These are phyloP conservation scores for Trametes cinnabarina DNA, from an alignment of 768 basidiomycete species.

Conservation along the genomic window DNA sequence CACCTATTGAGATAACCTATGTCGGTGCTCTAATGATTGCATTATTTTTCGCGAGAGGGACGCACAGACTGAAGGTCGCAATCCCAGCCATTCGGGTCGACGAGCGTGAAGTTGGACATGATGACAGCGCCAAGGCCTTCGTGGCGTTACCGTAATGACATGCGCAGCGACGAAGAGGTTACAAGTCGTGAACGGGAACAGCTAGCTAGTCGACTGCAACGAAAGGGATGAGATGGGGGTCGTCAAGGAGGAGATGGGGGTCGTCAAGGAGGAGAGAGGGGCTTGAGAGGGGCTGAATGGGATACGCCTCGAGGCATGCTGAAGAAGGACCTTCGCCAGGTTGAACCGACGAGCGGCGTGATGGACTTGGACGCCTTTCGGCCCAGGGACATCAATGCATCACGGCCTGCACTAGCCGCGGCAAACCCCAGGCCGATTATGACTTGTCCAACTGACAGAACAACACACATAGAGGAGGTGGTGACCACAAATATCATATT, in stretches of 20 bases:
- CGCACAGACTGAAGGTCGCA: slow-evolving; percentile 76
- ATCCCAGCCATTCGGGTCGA: slow-evolving; percentile 76
- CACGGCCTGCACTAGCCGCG: no score
- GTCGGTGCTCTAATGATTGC: neutral
- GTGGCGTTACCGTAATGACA: neutral
- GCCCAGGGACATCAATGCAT: neutral
- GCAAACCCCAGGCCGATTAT: no score
- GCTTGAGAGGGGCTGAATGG: neutral
- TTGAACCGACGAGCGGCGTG: slow-evolving; percentile 1
- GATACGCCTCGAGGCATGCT: neutral
- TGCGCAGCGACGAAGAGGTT: neutral
- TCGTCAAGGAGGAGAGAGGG: neutral
- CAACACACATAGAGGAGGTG: no score
- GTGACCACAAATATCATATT: no score
- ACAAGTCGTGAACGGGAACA: neutral
- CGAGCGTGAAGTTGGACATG: slow-evolving; percentile 71
- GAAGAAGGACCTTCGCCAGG: neutral
- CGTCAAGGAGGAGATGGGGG: neutral
- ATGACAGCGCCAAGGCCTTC: slow-evolving; percentile 11
- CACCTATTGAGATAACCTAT: slow-evolving; percentile 32
- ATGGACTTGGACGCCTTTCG: slow-evolving; percentile 2
- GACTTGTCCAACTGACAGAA: neutral
- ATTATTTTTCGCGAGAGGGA: slow-evolving; percentile 7
- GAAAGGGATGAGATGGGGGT: neutral
- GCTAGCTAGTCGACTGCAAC: neutral